Base-by-base conservation (phyloP, 1,284 basidiomycete species). In the Ustilago nuda region DNA sequence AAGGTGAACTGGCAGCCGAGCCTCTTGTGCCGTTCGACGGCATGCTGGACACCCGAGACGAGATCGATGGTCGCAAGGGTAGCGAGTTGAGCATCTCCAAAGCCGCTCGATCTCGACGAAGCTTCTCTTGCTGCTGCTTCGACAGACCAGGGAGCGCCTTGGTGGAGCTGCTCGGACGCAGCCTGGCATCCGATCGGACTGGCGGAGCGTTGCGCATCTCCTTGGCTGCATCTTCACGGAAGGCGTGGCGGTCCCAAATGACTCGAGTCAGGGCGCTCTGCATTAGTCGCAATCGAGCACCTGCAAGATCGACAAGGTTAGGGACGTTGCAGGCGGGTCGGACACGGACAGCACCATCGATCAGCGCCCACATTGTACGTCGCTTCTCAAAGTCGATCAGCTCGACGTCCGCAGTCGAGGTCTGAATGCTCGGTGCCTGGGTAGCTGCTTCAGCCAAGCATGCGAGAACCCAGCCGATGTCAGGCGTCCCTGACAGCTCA, bases 381-480 rank as follows among this genome's bases (percentile, higher is more conserved):
- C 74, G 81, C 63, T 79, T 82, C n/a, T 80, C 80, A 46, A 82
- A 84, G 56, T 81, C 76, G 37, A 85, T 63, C 11, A 82, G 64
- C 46, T 76, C 66, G 53, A 76, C 67, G 11, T 79, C 72, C 11
- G 69, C 54, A n/a, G 64, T 46, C 6, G 54, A 43, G 1, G 54
- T 54, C n/a, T 61, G 58, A 15, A 61, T 56, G 50, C 64, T 68
- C 12, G 73, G 65, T 11, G 72, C 66, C 37, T 67, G 72, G 17
- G 72, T 78, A 5, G 64, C 72, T 2, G 68, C 80, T 36, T 84
- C 67, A 8, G 84, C 83, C 19, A 85, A 59, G 32, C 76, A 81
- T 17, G 70, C 59, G 9, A 85, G 74, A 30, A 83, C 66, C 84
- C 84, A 85, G 46, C 80, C 82, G 45, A 84, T 72, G 61, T 85